phyloP scores from a whole-genome alignment of 106 monocot genomes.

The Phalaenopsis aphrodite region DNA sequence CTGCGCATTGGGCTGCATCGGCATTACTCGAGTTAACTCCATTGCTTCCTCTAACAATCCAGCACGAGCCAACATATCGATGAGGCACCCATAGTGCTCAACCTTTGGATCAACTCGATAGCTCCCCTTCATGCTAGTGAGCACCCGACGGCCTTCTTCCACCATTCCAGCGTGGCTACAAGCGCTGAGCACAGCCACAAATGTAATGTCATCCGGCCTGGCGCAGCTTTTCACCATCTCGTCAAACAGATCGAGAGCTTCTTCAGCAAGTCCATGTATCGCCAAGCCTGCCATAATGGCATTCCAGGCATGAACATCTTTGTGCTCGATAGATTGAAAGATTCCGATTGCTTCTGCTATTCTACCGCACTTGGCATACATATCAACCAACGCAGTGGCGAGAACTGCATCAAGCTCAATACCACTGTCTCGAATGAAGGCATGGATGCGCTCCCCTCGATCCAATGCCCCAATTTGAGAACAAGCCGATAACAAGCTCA shows the following conservation, averaged over 20 bases:
- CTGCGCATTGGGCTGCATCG: conserved; percentile 44
- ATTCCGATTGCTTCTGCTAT: conserved; percentile 12
- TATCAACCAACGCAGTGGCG: conserved; percentile 41
- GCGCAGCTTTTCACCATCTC: conserved; percentile 27
- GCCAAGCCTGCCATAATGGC: conserved; percentile 39
- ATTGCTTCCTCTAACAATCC: conserved; percentile 42
- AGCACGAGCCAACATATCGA: conserved; percentile 50
- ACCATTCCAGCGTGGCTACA: conserved; percentile 57
- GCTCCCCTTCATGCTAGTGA: conserved; percentile 23
- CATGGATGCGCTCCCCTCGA: conserved; percentile 19
- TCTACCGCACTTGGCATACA: conserved; percentile 44
- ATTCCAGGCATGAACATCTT: conserved; percentile 44
- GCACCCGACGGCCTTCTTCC: conserved; percentile 25
- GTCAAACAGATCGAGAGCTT: conserved; percentile 22
- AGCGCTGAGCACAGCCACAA: conserved; percentile 47
- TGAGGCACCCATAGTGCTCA: conserved; percentile 50
- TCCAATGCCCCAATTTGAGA: conserved; percentile 17
- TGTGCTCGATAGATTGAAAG: conserved; percentile 14
- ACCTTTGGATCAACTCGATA: conserved; percentile 28
- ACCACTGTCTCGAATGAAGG: conserved; percentile 14
- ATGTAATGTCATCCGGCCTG: conserved; percentile 35
- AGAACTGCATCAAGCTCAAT: conserved; percentile 28
- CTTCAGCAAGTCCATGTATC: conserved; percentile 26
- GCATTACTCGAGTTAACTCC: conserved; percentile 34
- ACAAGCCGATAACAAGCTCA: conserved; percentile 23